Conservation (phyloP, 108 stramenopile species). For the Cyclostephanos invisitatus region DNA sequence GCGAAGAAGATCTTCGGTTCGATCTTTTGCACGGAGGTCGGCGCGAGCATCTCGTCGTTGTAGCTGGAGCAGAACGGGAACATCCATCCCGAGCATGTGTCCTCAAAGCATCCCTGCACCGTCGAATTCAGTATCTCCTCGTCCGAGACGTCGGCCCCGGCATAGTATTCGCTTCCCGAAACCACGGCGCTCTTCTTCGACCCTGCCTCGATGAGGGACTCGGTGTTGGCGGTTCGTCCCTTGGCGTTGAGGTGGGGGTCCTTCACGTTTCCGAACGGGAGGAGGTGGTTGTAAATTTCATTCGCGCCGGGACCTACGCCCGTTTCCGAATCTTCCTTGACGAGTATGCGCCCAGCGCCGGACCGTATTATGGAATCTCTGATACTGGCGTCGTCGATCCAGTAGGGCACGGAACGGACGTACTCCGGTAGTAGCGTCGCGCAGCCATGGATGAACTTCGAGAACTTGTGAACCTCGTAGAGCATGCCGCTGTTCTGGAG, state of each 20-base stretch:
- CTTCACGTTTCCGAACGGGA: constrained; percentile 84
- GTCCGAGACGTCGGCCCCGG: constrained; percentile 45
- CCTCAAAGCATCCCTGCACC: constrained; percentile 45
- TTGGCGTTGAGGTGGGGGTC: constrained; percentile 68
- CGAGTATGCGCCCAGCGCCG: constrained; percentile 72
- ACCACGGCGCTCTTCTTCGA: constrained; percentile 1
- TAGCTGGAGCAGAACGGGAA: constrained; percentile 79
- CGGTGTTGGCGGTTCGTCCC: constrained; percentile 73
- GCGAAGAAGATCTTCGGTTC: constrained; percentile 98
- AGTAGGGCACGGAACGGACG: constrained; percentile 92
- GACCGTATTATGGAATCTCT: constrained; percentile 88
- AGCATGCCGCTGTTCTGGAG: constrained; percentile 88
- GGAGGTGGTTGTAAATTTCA: constrained; percentile 81
- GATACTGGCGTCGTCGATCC: constrained; percentile 93
- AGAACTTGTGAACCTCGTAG: constrained; percentile 95
- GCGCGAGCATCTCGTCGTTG: constrained; percentile 70
- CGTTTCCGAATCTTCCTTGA: constrained; percentile 49
- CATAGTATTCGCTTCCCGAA: constrained; percentile 45
- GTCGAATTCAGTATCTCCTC: constrained; percentile 45
- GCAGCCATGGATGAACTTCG: constrained; percentile 92
- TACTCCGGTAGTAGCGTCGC: constrained; percentile 93
- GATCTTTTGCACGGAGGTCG: constrained; percentile 93
- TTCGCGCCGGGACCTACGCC: constrained; percentile 87
- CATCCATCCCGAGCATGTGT: constrained; percentile 60
- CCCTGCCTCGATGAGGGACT: constrained; percentile 35